Evolutionary conservation across 2,329 filamentous ascomycete genomes (phyloP), one percentile per base, ranked within the genome.

Genomic region (Macrophomina tecta): DNA sequence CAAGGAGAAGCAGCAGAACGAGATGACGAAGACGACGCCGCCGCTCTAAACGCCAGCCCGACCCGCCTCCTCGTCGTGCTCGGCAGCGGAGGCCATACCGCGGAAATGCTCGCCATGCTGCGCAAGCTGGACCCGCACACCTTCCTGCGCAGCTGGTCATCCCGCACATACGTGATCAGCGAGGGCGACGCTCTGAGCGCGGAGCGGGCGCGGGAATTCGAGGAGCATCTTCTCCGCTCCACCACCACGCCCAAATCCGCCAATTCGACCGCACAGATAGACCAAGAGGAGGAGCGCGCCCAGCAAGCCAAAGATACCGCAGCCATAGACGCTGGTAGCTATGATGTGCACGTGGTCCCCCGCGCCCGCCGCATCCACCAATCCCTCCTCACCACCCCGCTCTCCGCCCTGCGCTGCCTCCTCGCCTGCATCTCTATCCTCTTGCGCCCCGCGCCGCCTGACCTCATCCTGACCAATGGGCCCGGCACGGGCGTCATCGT

Each of bases 51-150:
- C 4, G 81, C 82, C 32, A 7, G 36, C 36, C 36, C 36, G 36
- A 82, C 83, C 6, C 88, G 94, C 77, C 82, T 93, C 64, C 83
- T 97, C 38, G 86, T 97, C 69, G 89, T 98, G 32, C 90, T 98
- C 30, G 95, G 95, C 63, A 96, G 92, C 2, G 95, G 95, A 38
- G 95, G 95, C 0, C 95, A 99, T 80, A 97, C 95, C 0, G 90
- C 93, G 56, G 95, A 99, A 79, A 97, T 99, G 91, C 84, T 97
- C 69, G 89, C 90, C 74, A 91, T 97, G 82, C 87, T 99, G 72
- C 82, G 83, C 71, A 86, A 85, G 70, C 80, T 89, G 1, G 75
- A 81, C 65, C 78, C 79, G 63, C 61, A 68, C 7, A 77, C 78
- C 61, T 83, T 80, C 75, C 82, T 80, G 5, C 89, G 91, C 72